Percentiles rank a stretch among this genome's conserved stretches.
These are phyloP conservation scores for Crucibulum laeve DNA, from an alignment of 768 basidiomycete species.

Conservation along the genomic window DNA sequence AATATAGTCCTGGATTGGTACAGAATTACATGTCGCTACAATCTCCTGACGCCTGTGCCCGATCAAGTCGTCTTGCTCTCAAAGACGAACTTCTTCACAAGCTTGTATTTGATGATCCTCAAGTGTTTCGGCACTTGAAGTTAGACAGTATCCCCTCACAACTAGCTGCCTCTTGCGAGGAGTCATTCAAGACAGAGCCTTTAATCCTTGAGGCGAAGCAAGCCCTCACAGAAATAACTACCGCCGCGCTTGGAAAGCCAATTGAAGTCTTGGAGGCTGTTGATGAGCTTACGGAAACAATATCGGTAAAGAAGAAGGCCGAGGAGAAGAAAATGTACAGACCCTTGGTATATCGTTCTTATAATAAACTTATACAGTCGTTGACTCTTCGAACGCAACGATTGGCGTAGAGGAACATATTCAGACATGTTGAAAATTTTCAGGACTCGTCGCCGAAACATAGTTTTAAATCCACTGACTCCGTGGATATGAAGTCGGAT, in stretches of 20 bases:
- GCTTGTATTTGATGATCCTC: constrained; percentile 7
- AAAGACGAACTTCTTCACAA: constrained; percentile 8
- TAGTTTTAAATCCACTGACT: constrained; percentile 2
- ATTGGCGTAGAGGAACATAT: constrained; percentile 6
- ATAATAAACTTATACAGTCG: constrained; percentile 1
- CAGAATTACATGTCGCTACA: constrained; percentile 6
- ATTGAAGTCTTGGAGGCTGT: constrained; percentile 3
- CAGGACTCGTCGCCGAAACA: neutral
- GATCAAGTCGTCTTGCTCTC: constrained; percentile 6
- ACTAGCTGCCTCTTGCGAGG: constrained; percentile 3
- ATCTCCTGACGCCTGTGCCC: constrained; percentile 3
- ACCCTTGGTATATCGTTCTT: constrained; percentile 7
- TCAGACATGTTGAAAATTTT: constrained; percentile 10
- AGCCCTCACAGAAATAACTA: constrained; percentile 4
- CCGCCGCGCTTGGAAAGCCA: constrained; percentile 4
- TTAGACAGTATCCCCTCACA: constrained; percentile 1
- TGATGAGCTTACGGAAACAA: constrained; percentile 2
- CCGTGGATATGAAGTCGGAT: constrained; percentile 3
- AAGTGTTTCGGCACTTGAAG: constrained; percentile 6
- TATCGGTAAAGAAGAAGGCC: neutral
- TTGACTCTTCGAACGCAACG: neutral
- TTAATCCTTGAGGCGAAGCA: constrained; percentile 1
- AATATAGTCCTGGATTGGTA: too few species aligned
- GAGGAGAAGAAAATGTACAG: constrained; percentile 11
- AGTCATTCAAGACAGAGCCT: constrained; percentile 1